Evolutionary conservation across 2,329 filamentous ascomycete genomes (phyloP).

Genomic region (Alternaria rosae): DNA sequence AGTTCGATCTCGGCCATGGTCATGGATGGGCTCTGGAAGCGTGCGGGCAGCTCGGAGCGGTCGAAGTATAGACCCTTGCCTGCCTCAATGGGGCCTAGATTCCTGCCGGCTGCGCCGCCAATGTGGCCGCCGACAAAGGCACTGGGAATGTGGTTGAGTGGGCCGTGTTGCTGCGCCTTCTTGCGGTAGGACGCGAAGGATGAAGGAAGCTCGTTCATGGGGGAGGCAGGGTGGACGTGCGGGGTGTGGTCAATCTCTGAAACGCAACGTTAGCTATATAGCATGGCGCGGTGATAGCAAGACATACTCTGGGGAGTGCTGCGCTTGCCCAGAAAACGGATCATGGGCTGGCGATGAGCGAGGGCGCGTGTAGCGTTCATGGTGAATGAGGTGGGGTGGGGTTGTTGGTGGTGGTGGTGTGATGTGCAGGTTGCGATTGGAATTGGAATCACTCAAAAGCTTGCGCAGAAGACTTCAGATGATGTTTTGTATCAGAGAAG

Average conservation of each 20-base stretch:
- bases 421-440: not conserved
- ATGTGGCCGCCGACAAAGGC: slow-evolving; percentile 47
- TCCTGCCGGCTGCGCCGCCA: slow-evolving; percentile 70
- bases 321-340: slow-evolving; percentile 61
- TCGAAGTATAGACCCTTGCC: slow-evolving; percentile 83
- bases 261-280: slow-evolving; percentile 17
- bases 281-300: not conserved
- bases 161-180: slow-evolving; percentile 79
- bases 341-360: slow-evolving; percentile 59
- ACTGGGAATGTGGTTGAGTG: slow-evolving; percentile 57
- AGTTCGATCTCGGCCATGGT: slow-evolving; percentile 90
- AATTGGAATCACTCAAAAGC: not conserved
- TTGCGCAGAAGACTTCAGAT: not conserved
- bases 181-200: slow-evolving; percentile 80
- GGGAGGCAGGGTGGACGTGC: slow-evolving; percentile 75
- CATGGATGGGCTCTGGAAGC: slow-evolving; percentile 80
- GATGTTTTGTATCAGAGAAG: not conserved
- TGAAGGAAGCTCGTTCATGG: slow-evolving; percentile 68
- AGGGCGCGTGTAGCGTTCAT: slow-evolving; percentile 58
- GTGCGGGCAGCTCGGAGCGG: slow-evolving; percentile 81
- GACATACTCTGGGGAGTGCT: slow-evolving; percentile 53
- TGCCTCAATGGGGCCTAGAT: slow-evolving; percentile 76
- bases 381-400: slow-evolving; percentile 20
- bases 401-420: not conserved
- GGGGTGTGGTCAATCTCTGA: slow-evolving; percentile 78